Percentiles rank a stretch among this genome's conserved stretches.
phyloP scores from a whole-genome alignment of 352 stramenopile genomes.

The Achlya hypogyna region DNA sequence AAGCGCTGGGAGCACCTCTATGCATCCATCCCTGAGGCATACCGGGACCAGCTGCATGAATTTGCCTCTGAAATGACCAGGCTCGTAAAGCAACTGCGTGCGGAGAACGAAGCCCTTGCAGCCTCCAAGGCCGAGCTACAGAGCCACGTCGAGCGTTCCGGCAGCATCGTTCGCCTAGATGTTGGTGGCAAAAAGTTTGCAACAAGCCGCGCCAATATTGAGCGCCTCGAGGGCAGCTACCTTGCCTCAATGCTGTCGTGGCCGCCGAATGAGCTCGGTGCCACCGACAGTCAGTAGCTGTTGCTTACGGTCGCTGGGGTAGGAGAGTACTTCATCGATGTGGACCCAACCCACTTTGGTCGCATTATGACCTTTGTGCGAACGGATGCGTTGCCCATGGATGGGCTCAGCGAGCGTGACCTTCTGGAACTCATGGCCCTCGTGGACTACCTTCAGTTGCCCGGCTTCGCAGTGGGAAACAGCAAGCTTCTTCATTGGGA shows the following conservation, averaged over 20 bases:
- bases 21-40: too few relatives aligned
- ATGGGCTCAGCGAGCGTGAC: background rate
- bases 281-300: too few relatives aligned
- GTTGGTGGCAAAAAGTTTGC: slow-evolving; percentile 2
- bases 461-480: too few relatives aligned
- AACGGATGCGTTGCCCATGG: background rate
- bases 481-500: too few relatives aligned
- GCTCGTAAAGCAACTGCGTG: too few relatives aligned
- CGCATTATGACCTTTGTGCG: slow-evolving; percentile 13
- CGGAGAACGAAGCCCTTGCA: too few relatives aligned
- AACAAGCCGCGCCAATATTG: background rate
- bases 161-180: background rate
- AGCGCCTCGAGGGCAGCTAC: background rate
- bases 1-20: too few relatives aligned
- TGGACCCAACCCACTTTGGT: slow-evolving; percentile 5
- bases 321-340: slow-evolving; percentile 20
- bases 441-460: slow-evolving; percentile 4
- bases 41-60: too few relatives aligned
- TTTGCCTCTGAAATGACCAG: too few relatives aligned
- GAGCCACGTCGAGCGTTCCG: too few relatives aligned
- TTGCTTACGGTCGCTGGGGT: too few relatives aligned
- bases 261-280: slow-evolving; percentile 8
- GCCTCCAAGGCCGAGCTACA: too few relatives aligned
- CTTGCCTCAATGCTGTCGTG: slow-evolving; percentile 11
- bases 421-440: background rate